Conservation (phyloP, 2,329 filamentous ascomycete species). For the Apiospora saccharicola region DNA sequence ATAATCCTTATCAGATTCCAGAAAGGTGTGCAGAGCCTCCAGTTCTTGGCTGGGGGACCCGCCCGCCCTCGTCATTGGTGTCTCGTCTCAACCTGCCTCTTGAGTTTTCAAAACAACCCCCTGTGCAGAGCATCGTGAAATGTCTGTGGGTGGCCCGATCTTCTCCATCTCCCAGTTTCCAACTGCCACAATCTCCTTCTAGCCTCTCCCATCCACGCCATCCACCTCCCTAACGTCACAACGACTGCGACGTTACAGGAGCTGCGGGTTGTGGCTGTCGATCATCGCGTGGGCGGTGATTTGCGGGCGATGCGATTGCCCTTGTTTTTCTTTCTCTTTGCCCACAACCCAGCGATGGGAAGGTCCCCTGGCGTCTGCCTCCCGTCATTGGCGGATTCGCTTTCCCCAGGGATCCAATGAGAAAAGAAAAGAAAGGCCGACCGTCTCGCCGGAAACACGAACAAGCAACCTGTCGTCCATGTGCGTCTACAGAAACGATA, state of each 20-base stretch:
- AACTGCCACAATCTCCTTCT: conserved; percentile 1
- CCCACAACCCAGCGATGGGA: not conserved
- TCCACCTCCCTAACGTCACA: not conserved
- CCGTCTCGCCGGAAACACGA: not conserved
- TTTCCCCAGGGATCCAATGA: conserved; percentile 7
- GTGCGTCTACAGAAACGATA: not conserved
- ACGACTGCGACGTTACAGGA: conserved; percentile 15
- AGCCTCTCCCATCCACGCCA: no score
- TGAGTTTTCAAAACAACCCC: conserved; percentile 15
- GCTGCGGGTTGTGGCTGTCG: conserved; percentile 16
- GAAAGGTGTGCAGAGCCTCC: not conserved
- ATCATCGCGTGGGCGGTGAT: not conserved
- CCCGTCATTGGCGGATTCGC: not conserved
- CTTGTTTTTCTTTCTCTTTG: not conserved
- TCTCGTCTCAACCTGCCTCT: conserved; percentile 15
- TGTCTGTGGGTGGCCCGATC: conserved; percentile 17
- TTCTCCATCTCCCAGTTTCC: conserved; percentile 5
- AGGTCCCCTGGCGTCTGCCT: not conserved
- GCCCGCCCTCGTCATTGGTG: not conserved
- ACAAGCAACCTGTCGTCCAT: not conserved
- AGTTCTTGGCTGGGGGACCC: not conserved
- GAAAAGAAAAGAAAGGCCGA: not conserved
- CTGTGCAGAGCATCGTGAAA: conserved; percentile 10
- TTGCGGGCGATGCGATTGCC: not conserved
- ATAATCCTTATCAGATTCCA: not conserved